Base-by-base conservation (phyloP, 2,329 filamentous ascomycete species). In the Sclerotiophoma versabilis region DNA sequence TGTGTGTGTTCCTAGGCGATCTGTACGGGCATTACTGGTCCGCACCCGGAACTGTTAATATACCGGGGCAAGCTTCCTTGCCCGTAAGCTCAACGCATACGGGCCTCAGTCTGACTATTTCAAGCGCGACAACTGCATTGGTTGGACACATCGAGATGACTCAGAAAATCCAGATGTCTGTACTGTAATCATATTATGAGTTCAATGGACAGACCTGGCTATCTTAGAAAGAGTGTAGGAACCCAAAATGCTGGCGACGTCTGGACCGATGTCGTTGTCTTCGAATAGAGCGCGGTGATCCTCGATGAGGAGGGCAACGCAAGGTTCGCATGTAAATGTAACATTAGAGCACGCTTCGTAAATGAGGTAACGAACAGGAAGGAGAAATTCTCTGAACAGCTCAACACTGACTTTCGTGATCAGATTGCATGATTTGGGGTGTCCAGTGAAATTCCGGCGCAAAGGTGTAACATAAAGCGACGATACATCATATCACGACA, bases 1-100 rank as follows among this genome's bases (percentile, higher is more conserved):
- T 87, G 0, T 88, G 84, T 60, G 75, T 89, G 36, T 90, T 90
- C 69, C 89, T 84, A 65, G 86, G 87, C 14, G 86, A 89, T 64
- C 66, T 89, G 1, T 88, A 86, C 66, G 30, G 86, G 86, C 14
- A 84, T 84, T 30, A 75, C 76, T 38, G 80, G 73, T 10, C 75
- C 80, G 7, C 75, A 77, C 23, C 73, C 79, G 1, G 77, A 81
- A 47, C 75, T 74, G 3, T 84, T 84, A 0, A 74, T 80, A 7
- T 81, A 79, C 43, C 78, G 77, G 20, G 80, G 79, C 10, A 79
- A 76, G 25, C 75, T 89, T 0, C 81, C 85, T 85, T 8, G 84
- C 84, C 2, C 78, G 87, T 4, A 85, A 83, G 62, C 74, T 87
- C 5, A 89, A 87, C 65, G 85, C 86, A 0, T 87, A 88, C 59